Base-by-base conservation (phyloP, 1,284 basidiomycete species). In the Vanrija sp. region DNA sequence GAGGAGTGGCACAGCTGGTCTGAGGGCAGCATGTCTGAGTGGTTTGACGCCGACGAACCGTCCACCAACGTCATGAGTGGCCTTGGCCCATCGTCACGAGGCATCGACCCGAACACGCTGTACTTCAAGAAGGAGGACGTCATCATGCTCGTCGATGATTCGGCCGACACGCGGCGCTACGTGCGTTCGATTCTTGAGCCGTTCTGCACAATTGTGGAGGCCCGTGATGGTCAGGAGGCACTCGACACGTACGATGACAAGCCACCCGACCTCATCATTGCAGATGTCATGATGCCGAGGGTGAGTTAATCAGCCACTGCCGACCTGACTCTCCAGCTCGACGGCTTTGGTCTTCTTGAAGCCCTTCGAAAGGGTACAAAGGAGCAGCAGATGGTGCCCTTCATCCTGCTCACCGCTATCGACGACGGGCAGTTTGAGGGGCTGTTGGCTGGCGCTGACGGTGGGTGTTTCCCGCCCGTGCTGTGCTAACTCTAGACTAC, bases 211-310 rank as follows among this genome's bases (percentile, higher is more conserved):
- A 64, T 79, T n/a, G 59, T 76, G 4, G 73, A 75, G 58, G 78
- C 77, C 10, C 50, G 61, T 10, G 72, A 79, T 51, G 78, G 78
- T 0, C 42, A 64, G 35, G 70, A 77, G 49, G 76, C 73, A 3
- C 57, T 77, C 18, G 64, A 73, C 4, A 49, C 70, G n/a, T 69
- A 70, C 42, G 51, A 62, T 24, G 54, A 51, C 15, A 47, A 46
- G 7, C 45, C 57, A 8, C 66, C 71, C 43, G 60, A 73, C 41
- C 57, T 75, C 20, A 71, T 79, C 51, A 62, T 78, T 10, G 69
- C 73, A 1, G 78, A 79, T 51, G 71, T 77, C 7, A 75, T 76
- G 70, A 76, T 78, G 75, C 76, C 76, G 3, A 60, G 63, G 24
- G 63, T 71, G 47, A 59, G 65, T 55, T 31, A 14, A 25, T n/a